phyloP scores from a whole-genome alignment of 2,329 filamentous ascomycete genomes.

The Ophiostoma sp. region DNA sequence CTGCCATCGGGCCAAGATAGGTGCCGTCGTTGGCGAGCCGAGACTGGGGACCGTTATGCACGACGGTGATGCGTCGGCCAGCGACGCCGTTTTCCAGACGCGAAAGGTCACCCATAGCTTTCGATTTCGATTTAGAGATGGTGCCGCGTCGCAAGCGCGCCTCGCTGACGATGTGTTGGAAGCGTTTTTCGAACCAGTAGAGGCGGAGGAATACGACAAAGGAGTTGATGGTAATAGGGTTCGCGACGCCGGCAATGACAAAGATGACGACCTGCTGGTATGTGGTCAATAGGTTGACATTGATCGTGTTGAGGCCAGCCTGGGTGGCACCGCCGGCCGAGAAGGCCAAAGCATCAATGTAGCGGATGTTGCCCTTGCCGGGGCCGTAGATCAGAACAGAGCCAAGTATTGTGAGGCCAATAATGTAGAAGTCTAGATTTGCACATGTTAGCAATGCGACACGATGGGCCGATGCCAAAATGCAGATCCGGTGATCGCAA shows the following conservation, averaged over 20 bases:
- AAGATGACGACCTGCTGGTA: conserved; percentile 72
- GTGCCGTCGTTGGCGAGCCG: conserved; percentile 59
- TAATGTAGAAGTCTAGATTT: conserved; percentile 57
- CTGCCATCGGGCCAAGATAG: conserved; percentile 37
- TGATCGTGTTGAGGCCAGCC: conserved; percentile 79
- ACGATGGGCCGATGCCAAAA: background rate
- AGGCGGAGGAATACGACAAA: conserved; percentile 86
- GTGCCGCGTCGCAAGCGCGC: conserved; percentile 61
- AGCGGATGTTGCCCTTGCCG: conserved; percentile 46
- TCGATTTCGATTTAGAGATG: conserved; percentile 56
- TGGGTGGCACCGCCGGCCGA: conserved; percentile 82
- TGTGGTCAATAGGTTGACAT: conserved; percentile 61
- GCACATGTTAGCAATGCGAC: background rate
- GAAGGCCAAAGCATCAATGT: conserved; percentile 87
- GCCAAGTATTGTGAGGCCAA: conserved; percentile 64
- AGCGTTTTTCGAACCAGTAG: conserved; percentile 97
- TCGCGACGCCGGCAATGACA: conserved; percentile 65
- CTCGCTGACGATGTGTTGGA: conserved; percentile 75
- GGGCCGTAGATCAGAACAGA: conserved; percentile 70
- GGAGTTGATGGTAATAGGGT: conserved; percentile 77
- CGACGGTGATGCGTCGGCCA: conserved; percentile 59
- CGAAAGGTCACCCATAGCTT: conserved; percentile 40
- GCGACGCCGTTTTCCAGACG: conserved; percentile 59
- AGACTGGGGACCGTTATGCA: conserved; percentile 48
- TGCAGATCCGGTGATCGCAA: background rate